Evolutionary conservation across 208 protist genomes (phyloP).

Genomic region (Blastocrithidia nonstop): DNA sequence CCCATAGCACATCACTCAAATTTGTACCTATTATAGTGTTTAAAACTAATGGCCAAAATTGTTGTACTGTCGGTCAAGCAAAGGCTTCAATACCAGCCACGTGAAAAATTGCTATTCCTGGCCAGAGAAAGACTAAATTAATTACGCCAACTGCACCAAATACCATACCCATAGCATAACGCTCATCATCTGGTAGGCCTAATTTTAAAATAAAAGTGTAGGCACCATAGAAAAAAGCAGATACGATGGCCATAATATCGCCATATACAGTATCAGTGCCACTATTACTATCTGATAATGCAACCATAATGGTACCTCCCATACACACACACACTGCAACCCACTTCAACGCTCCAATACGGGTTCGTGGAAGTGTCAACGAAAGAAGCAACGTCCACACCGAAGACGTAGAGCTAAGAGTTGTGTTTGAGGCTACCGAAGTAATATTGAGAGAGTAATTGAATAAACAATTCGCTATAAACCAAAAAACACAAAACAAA

Average conservation of each 20-base stretch:
- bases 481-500: constrained; percentile 82
- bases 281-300: constrained; percentile 24
- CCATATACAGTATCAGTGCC: constrained; percentile 25
- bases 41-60: constrained; percentile 58
- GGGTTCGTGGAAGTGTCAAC: constrained; percentile 47
- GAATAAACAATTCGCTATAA: constrained; percentile 84
- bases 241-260: constrained; percentile 53
- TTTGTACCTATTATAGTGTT: constrained; percentile 84
- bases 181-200: constrained; percentile 66
- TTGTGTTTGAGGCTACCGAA: constrained; percentile 79
- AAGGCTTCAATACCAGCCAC: constrained; percentile 44
- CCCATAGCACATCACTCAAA: constrained; percentile 85
- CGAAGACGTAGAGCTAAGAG: constrained; percentile 72
- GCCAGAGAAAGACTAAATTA: constrained; percentile 66
- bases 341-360: constrained; percentile 22
- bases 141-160: constrained; percentile 78
- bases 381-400: constrained; percentile 79
- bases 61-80: constrained; percentile 21
- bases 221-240: constrained; percentile 77
- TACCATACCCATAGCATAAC: constrained; percentile 72
- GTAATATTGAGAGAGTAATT: constrained; percentile 77
- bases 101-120: constrained; percentile 46
- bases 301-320: constrained; percentile 48
- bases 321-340: constrained; percentile 49
- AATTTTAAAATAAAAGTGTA: constrained; percentile 80